Conservation (phyloP, 805 yeast genomes). For the Kodamaea lidongshanica region DNA sequence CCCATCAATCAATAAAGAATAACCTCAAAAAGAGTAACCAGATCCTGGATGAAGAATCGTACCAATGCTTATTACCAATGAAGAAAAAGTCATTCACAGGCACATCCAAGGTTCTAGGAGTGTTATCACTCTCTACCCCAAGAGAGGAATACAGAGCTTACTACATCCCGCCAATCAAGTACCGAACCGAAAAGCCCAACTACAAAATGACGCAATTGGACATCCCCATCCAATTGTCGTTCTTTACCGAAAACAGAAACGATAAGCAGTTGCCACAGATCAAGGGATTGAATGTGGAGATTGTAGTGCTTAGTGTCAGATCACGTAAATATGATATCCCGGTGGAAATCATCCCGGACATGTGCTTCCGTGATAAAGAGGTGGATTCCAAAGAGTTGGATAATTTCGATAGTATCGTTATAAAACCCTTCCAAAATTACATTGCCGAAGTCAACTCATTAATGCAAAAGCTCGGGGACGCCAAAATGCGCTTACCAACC, state of each 20-base stretch:
- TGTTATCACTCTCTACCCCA: constrained; percentile 32
- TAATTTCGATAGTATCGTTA: constrained; percentile 29
- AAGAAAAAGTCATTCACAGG: constrained; percentile 33
- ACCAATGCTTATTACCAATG: constrained; percentile 27
- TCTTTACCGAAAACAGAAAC: constrained; percentile 12
- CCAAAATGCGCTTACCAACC: constrained; percentile 28
- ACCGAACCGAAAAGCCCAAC: constrained; percentile 12
- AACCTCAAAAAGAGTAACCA: constrained; percentile 12
- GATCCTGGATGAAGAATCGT: constrained; percentile 18
- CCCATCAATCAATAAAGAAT: constrained; percentile 16
- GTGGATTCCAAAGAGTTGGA: constrained; percentile 23
- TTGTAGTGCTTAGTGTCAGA: constrained; percentile 30
- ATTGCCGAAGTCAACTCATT: constrained; percentile 21
- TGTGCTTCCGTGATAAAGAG: constrained; percentile 31
- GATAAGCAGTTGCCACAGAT: constrained; percentile 27
- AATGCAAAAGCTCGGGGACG: constrained; percentile 31
- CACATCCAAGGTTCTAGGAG: constrained; percentile 22
- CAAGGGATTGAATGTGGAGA: constrained; percentile 28
- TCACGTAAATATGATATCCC: constrained; percentile 34
- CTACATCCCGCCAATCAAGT: constrained; percentile 30
- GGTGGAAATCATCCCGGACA: constrained; percentile 34
- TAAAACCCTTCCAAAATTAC: constrained; percentile 25
- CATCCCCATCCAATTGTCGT: constrained; percentile 30
- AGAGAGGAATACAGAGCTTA: constrained; percentile 21
- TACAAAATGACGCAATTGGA: constrained; percentile 12